A percentile compares a stretch with the other conserved stretches of the same genome.
phyloP scores from a whole-genome alignment of 108 stramenopile genomes.

The Cyclotella sp. region DNA sequence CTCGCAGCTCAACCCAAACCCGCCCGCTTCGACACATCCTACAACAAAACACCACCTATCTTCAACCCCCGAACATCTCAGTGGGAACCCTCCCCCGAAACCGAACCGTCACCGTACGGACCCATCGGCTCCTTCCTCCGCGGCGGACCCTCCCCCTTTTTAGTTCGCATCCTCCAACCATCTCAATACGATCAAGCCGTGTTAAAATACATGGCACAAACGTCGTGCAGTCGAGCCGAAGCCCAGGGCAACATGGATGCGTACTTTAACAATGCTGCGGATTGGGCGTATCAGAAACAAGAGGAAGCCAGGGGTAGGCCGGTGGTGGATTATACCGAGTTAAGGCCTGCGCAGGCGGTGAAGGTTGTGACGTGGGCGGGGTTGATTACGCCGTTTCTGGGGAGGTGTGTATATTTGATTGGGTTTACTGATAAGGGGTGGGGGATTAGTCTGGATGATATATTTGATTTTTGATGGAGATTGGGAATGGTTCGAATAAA shows the following conservation, averaged over 20 bases:
- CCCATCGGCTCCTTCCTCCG: constrained; percentile 41
- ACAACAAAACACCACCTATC: constrained; percentile 11
- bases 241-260: constrained; percentile 69
- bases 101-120: constrained; percentile 16
- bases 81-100: constrained; percentile 28
- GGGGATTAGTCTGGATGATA: constrained; percentile 23
- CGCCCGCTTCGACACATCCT: constrained; percentile 8
- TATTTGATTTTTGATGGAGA: constrained; percentile 13
- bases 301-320: constrained; percentile 46
- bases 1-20: constrained; percentile 2
- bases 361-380: constrained; percentile 38
- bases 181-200: constrained; percentile 59
- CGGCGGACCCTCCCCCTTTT: constrained; percentile 51
- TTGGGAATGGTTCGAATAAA: background rate
- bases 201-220: constrained; percentile 53
- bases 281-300: constrained; percentile 66
- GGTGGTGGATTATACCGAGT: constrained; percentile 49
- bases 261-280: constrained; percentile 54
- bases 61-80: constrained; percentile 12
- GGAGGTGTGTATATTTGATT: constrained; percentile 34
- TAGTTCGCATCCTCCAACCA: constrained; percentile 38
- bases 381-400: constrained; percentile 41
- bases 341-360: constrained; percentile 35
- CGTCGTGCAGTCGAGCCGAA: constrained; percentile 35
- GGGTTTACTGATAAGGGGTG: constrained; percentile 22